A percentile compares a stretch with the other conserved stretches of the same genome.
Conservation (phyloP, 2,329 filamentous ascomycete species). For the Penicillium aurantiogriseum region DNA sequence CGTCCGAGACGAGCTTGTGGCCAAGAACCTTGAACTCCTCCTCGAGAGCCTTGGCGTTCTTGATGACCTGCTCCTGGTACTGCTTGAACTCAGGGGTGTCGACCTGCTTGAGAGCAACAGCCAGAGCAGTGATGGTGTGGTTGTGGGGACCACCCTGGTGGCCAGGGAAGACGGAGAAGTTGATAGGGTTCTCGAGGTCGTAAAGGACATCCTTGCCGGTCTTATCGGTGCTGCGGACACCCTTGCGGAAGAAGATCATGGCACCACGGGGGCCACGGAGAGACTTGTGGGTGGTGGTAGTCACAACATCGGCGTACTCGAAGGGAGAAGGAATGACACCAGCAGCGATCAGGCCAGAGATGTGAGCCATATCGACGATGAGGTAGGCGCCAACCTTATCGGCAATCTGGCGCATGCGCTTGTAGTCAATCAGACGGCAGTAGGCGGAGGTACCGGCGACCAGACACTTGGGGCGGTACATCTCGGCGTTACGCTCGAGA, state of each 20-base stretch:
- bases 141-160: conserved; percentile 98
- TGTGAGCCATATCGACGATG: conserved; percentile 94
- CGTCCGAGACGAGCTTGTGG: conserved; percentile 87
- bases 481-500: conserved; percentile 78
- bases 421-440: conserved; percentile 93
- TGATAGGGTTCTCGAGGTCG: conserved; percentile 90
- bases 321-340: conserved; percentile 91
- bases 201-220: conserved; percentile 83
- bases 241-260: conserved; percentile 98
- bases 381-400: conserved; percentile 92
- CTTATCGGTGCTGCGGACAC: conserved; percentile 82
- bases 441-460: conserved; percentile 95
- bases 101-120: conserved; percentile 92
- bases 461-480: conserved; percentile 94
- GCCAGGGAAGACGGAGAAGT: conserved; percentile 93
- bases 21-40: conserved; percentile 66
- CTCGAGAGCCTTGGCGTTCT: conserved; percentile 87
- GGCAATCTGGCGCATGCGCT: conserved; percentile 83
- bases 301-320: conserved; percentile 86
- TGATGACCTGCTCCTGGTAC: conserved; percentile 86
- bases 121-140: conserved; percentile 94
- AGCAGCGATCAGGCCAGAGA: conserved; percentile 89
- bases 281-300: conserved; percentile 97
- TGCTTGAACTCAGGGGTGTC: conserved; percentile 84
- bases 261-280: conserved; percentile 91